Percentiles rank a stretch among this genome's conserved stretches.
Conservation (phyloP, 805 yeast species). For the Danielozyma ontarioensis region DNA sequence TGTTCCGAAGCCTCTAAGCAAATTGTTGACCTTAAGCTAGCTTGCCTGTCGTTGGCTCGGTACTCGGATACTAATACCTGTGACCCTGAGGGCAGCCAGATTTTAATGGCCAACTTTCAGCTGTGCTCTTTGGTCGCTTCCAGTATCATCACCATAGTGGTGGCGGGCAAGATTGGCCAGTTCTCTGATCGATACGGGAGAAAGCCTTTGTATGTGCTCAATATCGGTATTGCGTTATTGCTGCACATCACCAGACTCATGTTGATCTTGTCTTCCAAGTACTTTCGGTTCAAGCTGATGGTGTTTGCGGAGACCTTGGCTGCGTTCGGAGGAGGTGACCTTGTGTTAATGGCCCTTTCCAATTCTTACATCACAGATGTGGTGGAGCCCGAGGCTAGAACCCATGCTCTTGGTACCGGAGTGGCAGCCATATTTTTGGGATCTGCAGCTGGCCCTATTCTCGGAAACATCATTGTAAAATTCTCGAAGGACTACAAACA, state of each 20-base stretch:
- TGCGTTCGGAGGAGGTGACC: conserved; percentile 58
- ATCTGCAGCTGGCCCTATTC: conserved; percentile 60
- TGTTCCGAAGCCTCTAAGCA: conserved; percentile 43
- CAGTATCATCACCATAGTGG: conserved; percentile 44
- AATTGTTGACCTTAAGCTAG: conserved; percentile 24
- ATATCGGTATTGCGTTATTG: conserved; percentile 12
- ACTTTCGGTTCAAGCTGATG: conserved; percentile 31
- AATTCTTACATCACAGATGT: conserved; percentile 75
- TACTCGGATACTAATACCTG: conserved; percentile 11
- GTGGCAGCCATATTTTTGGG: conserved; percentile 59
- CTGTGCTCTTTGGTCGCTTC: conserved; percentile 37
- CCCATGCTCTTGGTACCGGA: conserved; percentile 52
- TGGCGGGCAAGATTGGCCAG: conserved; percentile 49
- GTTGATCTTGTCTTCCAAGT: conserved; percentile 19
- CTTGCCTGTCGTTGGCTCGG: conserved; percentile 20
- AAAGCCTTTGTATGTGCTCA: conserved; percentile 19
- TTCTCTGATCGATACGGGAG: conserved; percentile 35
- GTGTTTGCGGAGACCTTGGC: conserved; percentile 42
- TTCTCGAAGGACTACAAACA: conserved; percentile 2
- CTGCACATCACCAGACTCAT: conserved; percentile 18
- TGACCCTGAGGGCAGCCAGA: conserved; percentile 29
- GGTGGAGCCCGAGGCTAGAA: conserved; percentile 55
- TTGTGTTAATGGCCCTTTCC: conserved; percentile 50
- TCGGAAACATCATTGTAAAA: conserved; percentile 37
- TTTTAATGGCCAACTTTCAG: conserved; percentile 44